These are phyloP conservation scores for Linum usitatissimum DNA, from an alignment of 345 rosid genomes.

Conservation along the genomic window DNA sequence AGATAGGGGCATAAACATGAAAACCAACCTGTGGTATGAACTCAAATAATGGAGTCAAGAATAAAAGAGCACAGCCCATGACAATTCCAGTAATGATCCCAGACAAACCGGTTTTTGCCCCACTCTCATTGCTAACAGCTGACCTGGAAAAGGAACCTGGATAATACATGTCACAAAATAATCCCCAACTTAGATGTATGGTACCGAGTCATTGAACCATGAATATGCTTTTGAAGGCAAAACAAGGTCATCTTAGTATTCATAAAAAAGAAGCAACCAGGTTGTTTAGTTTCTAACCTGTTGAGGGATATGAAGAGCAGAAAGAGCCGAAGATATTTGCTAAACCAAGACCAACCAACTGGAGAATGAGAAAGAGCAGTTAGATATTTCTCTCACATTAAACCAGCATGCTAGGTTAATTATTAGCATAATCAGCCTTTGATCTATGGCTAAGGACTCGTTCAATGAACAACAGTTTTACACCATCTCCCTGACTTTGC, in stretches of 20 bases:
- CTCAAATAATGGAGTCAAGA: conserved; percentile 75
- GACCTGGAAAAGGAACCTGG: conserved; percentile 97
- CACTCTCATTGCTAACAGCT: conserved; percentile 95
- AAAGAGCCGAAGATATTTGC: conserved; percentile 83
- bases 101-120: conserved; percentile 83
- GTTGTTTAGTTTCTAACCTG: conserved; percentile 40
- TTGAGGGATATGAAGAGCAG: conserved; percentile 82
- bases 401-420: background rate
- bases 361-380: conserved; percentile 15
- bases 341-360: conserved; percentile 97
- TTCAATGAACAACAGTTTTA: background rate
- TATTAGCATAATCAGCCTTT: background rate
- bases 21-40: conserved; percentile 78
- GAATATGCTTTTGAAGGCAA: background rate
- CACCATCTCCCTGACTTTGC: background rate
- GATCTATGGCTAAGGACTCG: background rate
- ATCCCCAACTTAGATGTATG: background rate
- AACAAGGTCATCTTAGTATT: background rate
- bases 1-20: background rate
- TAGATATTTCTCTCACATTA: background rate
- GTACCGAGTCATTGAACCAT: background rate
- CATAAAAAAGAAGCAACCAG: background rate
- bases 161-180: conserved; percentile 19
- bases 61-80: conserved; percentile 77
- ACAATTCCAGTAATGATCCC: conserved; percentile 72